Base-by-base conservation (phyloP, 176 grass and related monocot genomes). In the Themeda triandra region DNA sequence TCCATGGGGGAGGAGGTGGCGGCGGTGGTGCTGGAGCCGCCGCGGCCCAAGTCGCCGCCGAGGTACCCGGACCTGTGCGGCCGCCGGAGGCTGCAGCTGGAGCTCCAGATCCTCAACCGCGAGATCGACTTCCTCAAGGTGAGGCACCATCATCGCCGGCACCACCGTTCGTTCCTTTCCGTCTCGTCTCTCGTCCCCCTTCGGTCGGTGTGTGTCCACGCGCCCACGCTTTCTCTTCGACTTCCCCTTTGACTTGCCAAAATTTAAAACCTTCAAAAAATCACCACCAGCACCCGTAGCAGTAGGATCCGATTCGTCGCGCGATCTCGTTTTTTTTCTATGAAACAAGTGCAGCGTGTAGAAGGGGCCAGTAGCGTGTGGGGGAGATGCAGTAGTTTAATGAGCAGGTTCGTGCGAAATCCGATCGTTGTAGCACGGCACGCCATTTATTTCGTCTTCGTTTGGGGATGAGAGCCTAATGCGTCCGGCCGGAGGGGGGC, bases 1-100 rank as follows among this genome's bases (percentile, higher is more conserved):
- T 10, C 66, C 48, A 73, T 80, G 82, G 32, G 78, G 64, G 65
- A 81, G 79, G 78, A 74, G 56, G 59, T 66, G 56, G 78, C 63
- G 48, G 75, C 69, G 48, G 75, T 76, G 60, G 85, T 75, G 76
- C 69, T 87, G 45, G 85, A 80, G 73, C 81, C 94, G 41, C 94
- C 94, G 10, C 73, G 81, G 78, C 91, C 94, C 30, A 96, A 89
- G 86, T 96, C 93, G 40, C 93, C 93, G 88, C 91, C 91, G 76
- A 91, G 86, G 88, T 96, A 96, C 91, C 90, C 93, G 21, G 93
- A 96, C 82, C 70, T 91, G 74, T 96, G 86, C 84, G 93, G 93
- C 42, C 86, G 93, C 7, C 75, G 93, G 58, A 85, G 93, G 86
- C 63, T 92, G 69, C 92, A 92, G 51, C 92, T 92, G 31, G 90